Base-by-base conservation (phyloP, 768 basidiomycete genomes). In the Mycena latifolia region DNA sequence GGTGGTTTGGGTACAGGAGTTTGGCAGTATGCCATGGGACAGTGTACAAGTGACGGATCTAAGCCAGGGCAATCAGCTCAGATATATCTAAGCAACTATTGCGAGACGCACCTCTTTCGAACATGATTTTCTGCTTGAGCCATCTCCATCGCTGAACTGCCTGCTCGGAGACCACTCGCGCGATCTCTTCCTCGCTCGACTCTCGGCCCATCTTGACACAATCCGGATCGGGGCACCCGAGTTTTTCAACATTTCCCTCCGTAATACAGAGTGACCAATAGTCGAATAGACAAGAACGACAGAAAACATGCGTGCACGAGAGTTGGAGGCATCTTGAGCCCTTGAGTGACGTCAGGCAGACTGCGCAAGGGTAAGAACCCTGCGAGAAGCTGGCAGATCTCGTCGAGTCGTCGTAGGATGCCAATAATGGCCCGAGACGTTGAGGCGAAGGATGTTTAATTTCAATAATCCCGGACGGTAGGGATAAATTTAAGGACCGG, bases 191-290 rank as follows among this genome's bases (percentile, higher is more conserved):
- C 69, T 91, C 89, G 27, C 81, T 81, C 0, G 89, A 90, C 63
- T 88, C 87, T 33, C 84, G 80, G 33, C 80, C 78, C 8, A 76
- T 76, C 72, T 93, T 94, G n/a, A 92, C 87, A 71, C 95, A 98
- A 37, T 81, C 82, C 1, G 89, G 88, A 72, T 94, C 90, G 1
- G 95, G 92, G 74, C 95, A 98, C 0, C 90, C 86, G 2, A 98
- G 95, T 22, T 84, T 83, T 31, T 82, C 84, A 17, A 95, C 80
- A 63, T 92, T 89, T 9, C 95, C 95, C 74, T 96, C 94, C 52
- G 78, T 80, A 57, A 98, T 92, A 69, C 90, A 92, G 54, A 95
- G 75, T 47, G 85, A 83, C 95, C 95, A 98, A 74, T 92, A 96
- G 55, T 92, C 90, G 56, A 83, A 82, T 28, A 97, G 76, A 73